A percentile compares a stretch with the other conserved stretches of the same genome.
phyloP scores from a whole-genome alignment of 1,284 basidiomycete genomes.

The Boletus semigastroideus region DNA sequence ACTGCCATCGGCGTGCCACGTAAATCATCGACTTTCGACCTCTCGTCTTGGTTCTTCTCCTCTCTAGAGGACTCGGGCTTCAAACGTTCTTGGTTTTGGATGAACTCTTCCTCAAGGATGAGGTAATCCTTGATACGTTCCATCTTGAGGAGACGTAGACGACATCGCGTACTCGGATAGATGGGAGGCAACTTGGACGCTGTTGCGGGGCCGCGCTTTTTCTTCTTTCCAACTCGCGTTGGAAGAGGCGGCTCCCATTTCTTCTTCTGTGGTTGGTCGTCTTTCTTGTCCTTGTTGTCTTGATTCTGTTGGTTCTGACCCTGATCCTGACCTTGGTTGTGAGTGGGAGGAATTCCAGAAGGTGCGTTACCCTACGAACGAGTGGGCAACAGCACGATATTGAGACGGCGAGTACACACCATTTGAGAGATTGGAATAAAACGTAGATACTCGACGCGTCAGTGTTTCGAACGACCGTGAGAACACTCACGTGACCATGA shows the following conservation, averaged over 20 bases:
- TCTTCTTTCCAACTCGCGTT: conserved; percentile 96
- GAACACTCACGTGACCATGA: conserved; percentile 22
- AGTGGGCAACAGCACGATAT: conserved; percentile 21
- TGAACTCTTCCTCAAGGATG: conserved; percentile 96
- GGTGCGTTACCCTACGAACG: conserved; percentile 73
- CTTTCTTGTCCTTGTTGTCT: conserved; percentile 68
- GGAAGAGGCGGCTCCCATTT: conserved; percentile 99
- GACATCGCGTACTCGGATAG: conserved; percentile 93
- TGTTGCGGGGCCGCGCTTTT: conserved; percentile 86
- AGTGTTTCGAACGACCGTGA: conserved; percentile 33
- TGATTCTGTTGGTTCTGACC: conserved; percentile 44
- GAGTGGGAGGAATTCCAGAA: conserved; percentile 62
- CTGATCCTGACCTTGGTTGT: conserved; percentile 39
- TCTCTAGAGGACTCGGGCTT: conserved; percentile 82
- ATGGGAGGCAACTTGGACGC: conserved; percentile 93
- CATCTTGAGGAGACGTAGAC: conserved; percentile 94
- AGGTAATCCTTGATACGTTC: conserved; percentile 99
- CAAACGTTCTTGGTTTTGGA: conserved; percentile 91
- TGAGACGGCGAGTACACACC: conserved; percentile 14
- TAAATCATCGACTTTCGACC: conserved; percentile 92
- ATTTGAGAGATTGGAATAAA: conserved; percentile 12
- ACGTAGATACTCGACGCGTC: conserved; percentile 51
- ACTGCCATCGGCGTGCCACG: conserved; percentile 97
- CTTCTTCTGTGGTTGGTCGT: conserved; percentile 71
- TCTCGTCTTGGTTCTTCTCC: conserved; percentile 95